A percentile compares a stretch with the other conserved stretches of the same genome.
Evolutionary conservation across 805 yeast genomes (phyloP).

Genomic region (Dipodascus geniculatus): DNA sequence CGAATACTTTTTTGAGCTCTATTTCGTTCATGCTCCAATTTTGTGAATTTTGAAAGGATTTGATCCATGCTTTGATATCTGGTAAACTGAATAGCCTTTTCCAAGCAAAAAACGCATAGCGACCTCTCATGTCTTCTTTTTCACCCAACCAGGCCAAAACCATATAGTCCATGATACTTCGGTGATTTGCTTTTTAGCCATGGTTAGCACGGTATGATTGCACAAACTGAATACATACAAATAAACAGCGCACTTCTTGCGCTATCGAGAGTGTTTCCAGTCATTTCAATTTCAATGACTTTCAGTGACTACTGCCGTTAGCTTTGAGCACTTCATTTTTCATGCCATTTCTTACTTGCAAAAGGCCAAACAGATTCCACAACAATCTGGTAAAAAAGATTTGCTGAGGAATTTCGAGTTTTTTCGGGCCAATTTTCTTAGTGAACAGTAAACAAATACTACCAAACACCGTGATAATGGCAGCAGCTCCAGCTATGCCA

Average conservation of each 20-base stretch:
- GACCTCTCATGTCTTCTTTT: constrained; percentile 12
- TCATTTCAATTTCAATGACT: background rate
- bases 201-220: background rate
- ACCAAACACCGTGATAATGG: background rate
- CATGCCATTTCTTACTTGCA: background rate
- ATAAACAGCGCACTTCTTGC: background rate
- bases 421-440: background rate
- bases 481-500: background rate
- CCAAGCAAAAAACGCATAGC: constrained; percentile 58
- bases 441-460: background rate
- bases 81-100: constrained; percentile 54
- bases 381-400: background rate
- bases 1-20: constrained; percentile 23
- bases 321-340: no score
- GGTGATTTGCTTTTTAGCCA: constrained; percentile 46
- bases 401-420: background rate
- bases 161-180: constrained; percentile 54
- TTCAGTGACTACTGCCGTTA: background rate
- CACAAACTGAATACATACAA: background rate
- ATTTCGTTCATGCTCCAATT: constrained; percentile 39
- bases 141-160: constrained; percentile 31
- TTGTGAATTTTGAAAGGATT: constrained; percentile 49
- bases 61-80: constrained; percentile 33
- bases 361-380: background rate
- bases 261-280: background rate